Evolutionary conservation across 192 early-diverging fungal species (phyloP).

Genomic region (Backusella australiensis): DNA sequence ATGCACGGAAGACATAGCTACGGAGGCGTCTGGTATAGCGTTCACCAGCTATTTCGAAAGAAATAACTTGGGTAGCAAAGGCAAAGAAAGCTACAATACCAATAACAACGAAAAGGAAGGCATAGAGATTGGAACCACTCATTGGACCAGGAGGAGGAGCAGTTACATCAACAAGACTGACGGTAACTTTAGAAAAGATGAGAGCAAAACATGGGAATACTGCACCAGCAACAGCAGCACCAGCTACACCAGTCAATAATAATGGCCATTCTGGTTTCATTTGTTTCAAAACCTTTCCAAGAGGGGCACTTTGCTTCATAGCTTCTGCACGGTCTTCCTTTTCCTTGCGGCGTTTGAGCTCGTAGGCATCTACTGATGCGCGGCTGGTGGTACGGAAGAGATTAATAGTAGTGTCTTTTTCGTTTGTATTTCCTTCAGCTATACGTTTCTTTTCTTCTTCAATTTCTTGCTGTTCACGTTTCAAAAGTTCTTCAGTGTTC

Average conservation of each 20-base stretch:
- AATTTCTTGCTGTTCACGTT: conserved; percentile 3
- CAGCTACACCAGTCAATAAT: conserved; percentile 56
- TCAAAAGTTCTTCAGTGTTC: conserved; percentile 20
- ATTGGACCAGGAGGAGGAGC: conserved; percentile 24
- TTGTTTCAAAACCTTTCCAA: conserved; percentile 47
- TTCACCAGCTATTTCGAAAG: conserved; percentile 31
- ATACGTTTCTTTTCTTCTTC: neutral
- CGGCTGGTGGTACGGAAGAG: conserved; percentile 15
- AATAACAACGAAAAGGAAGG: conserved; percentile 32
- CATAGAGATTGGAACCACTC: conserved; percentile 27
- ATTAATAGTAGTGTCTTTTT: neutral
- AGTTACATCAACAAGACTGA: conserved; percentile 35
- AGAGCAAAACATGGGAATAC: conserved; percentile 80
- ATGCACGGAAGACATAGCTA: conserved; percentile 56
- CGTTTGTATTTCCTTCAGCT: neutral
- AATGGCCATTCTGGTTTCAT: conserved; percentile 54
- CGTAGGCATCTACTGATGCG: conserved; percentile 27
- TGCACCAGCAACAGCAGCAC: conserved; percentile 65
- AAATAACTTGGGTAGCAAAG: conserved; percentile 10
- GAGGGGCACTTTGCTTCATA: conserved; percentile 50
- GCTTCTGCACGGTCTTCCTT: conserved; percentile 36
- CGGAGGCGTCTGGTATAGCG: conserved; percentile 27
- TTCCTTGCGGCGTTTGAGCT: conserved; percentile 33
- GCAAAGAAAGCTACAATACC: conserved; percentile 21
- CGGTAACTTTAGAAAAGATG: conserved; percentile 45